These are phyloP conservation scores for Colletotrichum somersetense DNA, from an alignment of 2,329 filamentous ascomycete genomes.

Conservation along the genomic window DNA sequence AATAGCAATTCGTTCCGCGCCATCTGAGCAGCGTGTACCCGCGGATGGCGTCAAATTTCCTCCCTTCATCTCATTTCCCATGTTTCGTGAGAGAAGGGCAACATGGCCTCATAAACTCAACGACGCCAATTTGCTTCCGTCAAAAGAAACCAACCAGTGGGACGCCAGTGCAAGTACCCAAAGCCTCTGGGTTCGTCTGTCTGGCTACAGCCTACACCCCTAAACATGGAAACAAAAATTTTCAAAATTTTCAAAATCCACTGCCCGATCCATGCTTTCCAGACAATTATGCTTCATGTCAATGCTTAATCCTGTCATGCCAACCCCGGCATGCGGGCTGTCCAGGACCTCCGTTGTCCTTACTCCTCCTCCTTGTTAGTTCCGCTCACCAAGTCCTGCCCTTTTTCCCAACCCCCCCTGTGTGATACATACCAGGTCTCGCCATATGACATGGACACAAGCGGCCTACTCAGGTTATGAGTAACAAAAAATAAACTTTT, in stretches of 20 bases:
- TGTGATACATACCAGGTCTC: background rate
- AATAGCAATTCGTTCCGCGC: background rate
- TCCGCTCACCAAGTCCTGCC: background rate
- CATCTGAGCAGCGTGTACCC: background rate
- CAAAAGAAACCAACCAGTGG: background rate
- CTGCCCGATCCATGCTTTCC: slow-evolving; percentile 30
- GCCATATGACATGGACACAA: background rate
- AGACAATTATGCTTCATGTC: slow-evolving; percentile 26
- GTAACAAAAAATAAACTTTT: slow-evolving; percentile 37
- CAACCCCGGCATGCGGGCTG: slow-evolving; percentile 3
- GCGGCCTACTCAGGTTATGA: background rate
- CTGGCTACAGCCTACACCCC: slow-evolving; percentile 1
- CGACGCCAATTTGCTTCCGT: slow-evolving; percentile 12
- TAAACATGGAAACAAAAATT: background rate
- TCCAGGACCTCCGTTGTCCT: slow-evolving; percentile 7
- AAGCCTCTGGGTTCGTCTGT: slow-evolving; percentile 10
- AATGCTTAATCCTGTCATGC: slow-evolving; percentile 31
- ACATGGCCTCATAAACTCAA: slow-evolving; percentile 12
- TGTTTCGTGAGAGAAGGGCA: slow-evolving; percentile 16
- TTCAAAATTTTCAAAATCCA: background rate
- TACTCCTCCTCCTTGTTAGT: background rate
- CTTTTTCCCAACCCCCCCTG: background rate
- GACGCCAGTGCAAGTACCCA: background rate
- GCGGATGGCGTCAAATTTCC: background rate
- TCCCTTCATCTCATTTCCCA: slow-evolving; percentile 10